Evolutionary conservation across 345 rosid species (phyloP).

Genomic region (Ailanthus altissimus): DNA sequence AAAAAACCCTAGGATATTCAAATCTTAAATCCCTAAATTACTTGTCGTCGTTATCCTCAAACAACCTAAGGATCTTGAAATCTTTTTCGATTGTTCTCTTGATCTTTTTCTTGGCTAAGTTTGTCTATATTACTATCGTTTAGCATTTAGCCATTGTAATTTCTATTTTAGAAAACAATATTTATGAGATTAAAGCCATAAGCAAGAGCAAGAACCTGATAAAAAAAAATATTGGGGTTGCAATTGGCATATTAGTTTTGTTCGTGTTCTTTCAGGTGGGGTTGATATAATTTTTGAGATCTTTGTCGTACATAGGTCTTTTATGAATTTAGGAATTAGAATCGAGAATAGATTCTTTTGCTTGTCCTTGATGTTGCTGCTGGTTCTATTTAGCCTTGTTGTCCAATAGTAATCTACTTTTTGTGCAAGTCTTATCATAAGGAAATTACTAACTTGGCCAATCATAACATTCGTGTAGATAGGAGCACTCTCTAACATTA

Average conservation of each 20-base stretch:
- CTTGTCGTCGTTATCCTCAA: too few species aligned
- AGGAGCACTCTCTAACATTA: too few species aligned
- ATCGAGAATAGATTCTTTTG: conserved; percentile 32
- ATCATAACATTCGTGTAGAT: too few species aligned
- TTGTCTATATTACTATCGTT: conserved; percentile 41
- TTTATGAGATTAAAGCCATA: conserved; percentile 49
- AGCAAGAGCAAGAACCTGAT: conserved; percentile 40
- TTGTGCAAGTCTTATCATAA: conserved; percentile 61
- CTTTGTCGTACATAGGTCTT: conserved; percentile 11
- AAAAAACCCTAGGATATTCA: too few species aligned
- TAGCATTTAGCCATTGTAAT: conserved; percentile 60
- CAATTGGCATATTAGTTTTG: conserved; percentile 25
- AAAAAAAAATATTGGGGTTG: conserved; percentile 40
- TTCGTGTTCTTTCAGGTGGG: conserved; percentile 12
- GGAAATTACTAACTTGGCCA: conserved; percentile 47
- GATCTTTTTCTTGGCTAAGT: conserved; percentile 23
- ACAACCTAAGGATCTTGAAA: too few species aligned
- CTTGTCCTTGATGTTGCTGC: conserved; percentile 28
- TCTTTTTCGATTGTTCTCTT: background rate
- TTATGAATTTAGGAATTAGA: background rate
- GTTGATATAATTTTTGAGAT: conserved; percentile 22
- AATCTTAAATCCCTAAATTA: too few species aligned
- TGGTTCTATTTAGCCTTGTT: conserved; percentile 43
- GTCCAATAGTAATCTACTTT: conserved; percentile 48
- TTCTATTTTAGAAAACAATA: conserved; percentile 49